Evolutionary conservation across 2,329 filamentous ascomycete species (phyloP).

Genomic region (Blumeria graminis): DNA sequence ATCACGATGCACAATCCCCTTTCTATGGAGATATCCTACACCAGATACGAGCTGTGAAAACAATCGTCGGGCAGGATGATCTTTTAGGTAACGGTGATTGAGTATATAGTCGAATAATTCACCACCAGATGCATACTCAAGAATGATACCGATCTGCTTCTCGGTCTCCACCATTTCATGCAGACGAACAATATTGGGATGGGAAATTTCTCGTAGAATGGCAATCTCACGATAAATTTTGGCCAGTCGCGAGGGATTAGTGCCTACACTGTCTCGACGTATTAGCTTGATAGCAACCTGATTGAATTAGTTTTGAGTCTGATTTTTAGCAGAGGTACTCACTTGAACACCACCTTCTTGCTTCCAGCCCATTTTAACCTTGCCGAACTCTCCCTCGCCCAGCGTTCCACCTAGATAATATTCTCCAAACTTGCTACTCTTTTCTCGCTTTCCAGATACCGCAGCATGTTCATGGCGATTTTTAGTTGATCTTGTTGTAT

Average conservation of each 20-base stretch:
- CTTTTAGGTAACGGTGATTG: constrained; percentile 88
- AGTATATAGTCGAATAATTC: constrained; percentile 97
- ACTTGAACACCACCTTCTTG: constrained; percentile 74
- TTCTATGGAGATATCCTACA: constrained; percentile 93
- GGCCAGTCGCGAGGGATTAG: constrained; percentile 67
- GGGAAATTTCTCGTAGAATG: constrained; percentile 66
- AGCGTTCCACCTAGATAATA: constrained; percentile 91
- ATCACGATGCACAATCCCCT: constrained; percentile 93
- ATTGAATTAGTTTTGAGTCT: background rate
- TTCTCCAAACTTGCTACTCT: constrained; percentile 77
- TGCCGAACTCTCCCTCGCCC: constrained; percentile 94
- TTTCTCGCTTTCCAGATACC: constrained; percentile 26
- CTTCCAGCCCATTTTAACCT: constrained; percentile 97
- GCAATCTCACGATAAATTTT: constrained; percentile 96
- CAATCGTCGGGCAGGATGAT: constrained; percentile 66
- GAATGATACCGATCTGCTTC: constrained; percentile 87
- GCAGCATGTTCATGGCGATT: constrained; percentile 32
- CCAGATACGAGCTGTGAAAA: constrained; percentile 93
- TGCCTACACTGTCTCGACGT: constrained; percentile 68
- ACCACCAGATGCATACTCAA: constrained; percentile 93
- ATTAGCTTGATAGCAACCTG: constrained; percentile 96
- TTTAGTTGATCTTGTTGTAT: constrained; percentile 18
- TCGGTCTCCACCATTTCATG: constrained; percentile 99
- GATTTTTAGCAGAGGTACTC: constrained; percentile 8
- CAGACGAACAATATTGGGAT: constrained; percentile 88